Evolutionary conservation across 2,329 filamentous ascomycete species (phyloP).

Genomic region (Colletotrichum simmondsii): DNA sequence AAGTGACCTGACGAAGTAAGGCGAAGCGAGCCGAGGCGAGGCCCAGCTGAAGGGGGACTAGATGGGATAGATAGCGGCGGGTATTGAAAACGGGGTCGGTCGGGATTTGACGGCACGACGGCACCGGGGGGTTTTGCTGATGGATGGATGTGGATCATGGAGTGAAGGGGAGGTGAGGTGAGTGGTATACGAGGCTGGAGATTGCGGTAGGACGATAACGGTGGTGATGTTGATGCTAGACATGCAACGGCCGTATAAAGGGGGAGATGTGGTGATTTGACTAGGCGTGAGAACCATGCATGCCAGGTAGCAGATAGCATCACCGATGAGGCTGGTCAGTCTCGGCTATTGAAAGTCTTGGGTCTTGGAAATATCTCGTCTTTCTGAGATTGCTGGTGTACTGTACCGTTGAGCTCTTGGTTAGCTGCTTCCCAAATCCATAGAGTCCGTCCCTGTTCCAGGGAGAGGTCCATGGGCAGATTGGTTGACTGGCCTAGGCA

Average conservation of each 20-base stretch:
- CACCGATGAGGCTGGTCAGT: neutral
- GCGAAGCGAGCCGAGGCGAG: neutral
- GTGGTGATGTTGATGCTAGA: neutral
- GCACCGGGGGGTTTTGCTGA: neutral
- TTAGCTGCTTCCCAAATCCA: too few relatives aligned
- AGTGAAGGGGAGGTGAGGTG: too few relatives aligned
- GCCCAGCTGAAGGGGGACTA: neutral
- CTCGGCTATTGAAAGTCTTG: too few relatives aligned
- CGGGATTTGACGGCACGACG: neutral
- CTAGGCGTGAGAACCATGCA: neutral
- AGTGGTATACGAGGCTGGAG: neutral
- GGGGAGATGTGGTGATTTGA: neutral
- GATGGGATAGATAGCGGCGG: neutral
- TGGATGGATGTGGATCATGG: neutral
- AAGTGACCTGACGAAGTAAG: neutral
- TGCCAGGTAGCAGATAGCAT: neutral
- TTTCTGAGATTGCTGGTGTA: too few relatives aligned
- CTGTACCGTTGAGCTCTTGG: too few relatives aligned
- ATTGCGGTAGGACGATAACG: neutral
- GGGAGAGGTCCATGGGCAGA: too few relatives aligned
- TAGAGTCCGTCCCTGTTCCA: too few relatives aligned
- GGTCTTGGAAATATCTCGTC: too few relatives aligned
- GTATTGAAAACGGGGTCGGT: too few relatives aligned
- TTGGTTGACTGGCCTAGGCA: too few relatives aligned
- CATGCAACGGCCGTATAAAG: neutral